Conservation (phyloP, 768 basidiomycete genomes). For the Rhodotorula kratochvilovae region DNA sequence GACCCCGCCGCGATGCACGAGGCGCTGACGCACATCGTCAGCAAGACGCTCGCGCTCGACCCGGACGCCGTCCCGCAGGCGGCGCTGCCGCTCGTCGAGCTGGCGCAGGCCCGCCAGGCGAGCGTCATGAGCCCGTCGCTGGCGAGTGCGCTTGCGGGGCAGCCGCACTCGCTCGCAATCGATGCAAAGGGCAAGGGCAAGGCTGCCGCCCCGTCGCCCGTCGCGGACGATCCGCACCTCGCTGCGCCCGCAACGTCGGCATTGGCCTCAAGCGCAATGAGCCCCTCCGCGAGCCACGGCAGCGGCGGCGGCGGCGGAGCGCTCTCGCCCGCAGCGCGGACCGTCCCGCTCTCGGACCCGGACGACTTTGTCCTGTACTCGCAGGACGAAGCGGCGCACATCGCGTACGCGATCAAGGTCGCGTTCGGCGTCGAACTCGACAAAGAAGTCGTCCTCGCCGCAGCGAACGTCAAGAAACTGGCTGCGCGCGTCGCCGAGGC, state of each 20-base stretch:
- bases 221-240: neutral
- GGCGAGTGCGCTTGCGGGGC: neutral
- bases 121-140: conserved; percentile 40
- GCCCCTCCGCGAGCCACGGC: neutral
- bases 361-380: conserved; percentile 97
- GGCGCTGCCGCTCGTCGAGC: conserved; percentile 15
- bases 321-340: neutral
- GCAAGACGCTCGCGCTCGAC: conserved; percentile 39
- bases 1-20: conserved; percentile 65
- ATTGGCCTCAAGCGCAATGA: neutral
- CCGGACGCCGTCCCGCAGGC: conserved; percentile 37
- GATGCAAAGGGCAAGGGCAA: conserved; percentile 25
- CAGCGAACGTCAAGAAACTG: conserved; percentile 82
- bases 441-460: conserved; percentile 83
- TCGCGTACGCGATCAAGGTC: conserved; percentile 70
- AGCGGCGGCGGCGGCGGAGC: conserved; percentile 34
- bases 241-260: no score
- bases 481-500: conserved; percentile 69
- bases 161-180: no score
- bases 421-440: conserved; percentile 84
- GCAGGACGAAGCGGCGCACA: conserved; percentile 80
- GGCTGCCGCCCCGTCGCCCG: no score
- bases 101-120: neutral
- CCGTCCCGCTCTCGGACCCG: conserved; percentile 55
- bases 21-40: conserved; percentile 37